Base-by-base conservation (phyloP, 169 alveolate genomes). In the Eimeria sp. region DNA sequence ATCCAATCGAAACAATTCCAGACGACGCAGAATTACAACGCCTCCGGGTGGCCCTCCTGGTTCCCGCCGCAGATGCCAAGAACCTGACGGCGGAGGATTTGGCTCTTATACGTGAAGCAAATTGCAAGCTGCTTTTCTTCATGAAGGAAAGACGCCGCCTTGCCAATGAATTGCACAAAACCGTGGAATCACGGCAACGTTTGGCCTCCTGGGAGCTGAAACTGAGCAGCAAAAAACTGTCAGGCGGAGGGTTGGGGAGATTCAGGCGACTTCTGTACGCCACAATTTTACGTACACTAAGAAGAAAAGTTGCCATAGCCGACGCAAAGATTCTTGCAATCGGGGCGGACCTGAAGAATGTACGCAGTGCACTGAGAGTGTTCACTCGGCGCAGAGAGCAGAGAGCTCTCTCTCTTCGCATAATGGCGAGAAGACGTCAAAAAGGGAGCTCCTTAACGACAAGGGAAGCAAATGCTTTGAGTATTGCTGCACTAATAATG, bases 391-490 rank as follows among this genome's bases (percentile, higher is more conserved):
- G 23, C 23, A 77, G 25, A 27, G 40, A 27, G 87, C 87, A 77
- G 87, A 77, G 25, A 23, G 87, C 62, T 52, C 87, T 77, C 43
- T 77, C 87, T 46, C 87, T 77, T 27, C 58, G 37, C 66, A 27
- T 77, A 52, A 9, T 49, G 18, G 64, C 62, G 0, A 49, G 40
- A 0, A 43, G 25, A 6, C 87, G 87, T 3, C 58, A 10, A 40
- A 10, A 0, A 9, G 23, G 25, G 6, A 6, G 0, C 18, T 23
- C 37, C 37, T 43, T 77, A 10, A 46, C 87, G 23, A 27, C 40
- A 9, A 77, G n/a, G 23, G 87, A 43, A 77, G 87, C 87, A 27
- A 77, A 77, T 77, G 87, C 87, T 0, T 49, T 77, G 62, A 46
- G 87, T 62, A 25, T 49, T 46, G 87, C 87, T 66, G n/a, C 0